Evolutionary conservation across 202 grass and related monocot genomes (phyloP), one percentile per base, ranked within the genome.

Genomic region (Setaria italica): DNA sequence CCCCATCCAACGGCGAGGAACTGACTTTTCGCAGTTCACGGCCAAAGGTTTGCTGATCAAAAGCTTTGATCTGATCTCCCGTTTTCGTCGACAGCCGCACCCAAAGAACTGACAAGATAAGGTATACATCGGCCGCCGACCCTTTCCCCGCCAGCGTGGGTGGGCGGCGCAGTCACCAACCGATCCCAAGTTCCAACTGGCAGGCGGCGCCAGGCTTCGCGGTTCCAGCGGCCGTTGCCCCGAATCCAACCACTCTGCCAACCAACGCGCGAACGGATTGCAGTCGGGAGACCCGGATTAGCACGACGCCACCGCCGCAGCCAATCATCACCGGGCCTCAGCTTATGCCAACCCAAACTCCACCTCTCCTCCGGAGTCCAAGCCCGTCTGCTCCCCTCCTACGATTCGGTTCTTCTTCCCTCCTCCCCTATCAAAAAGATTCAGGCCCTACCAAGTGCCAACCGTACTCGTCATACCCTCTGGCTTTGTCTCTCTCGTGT

Each of bases 271-370:
- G 84, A 76, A n/a, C 14, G 29, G 46, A 82, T 82, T 53, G 25
- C 78, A 56, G 20, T 2, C 8, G 45, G 64, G 42, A 19, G 66
- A 45, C 60, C 68, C 74, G 35, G 84, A 17, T 83, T 56, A 51
- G 74, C 74, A 90, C 84, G 84, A 79, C 84, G 80, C 74, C 77
- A 83, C 84, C 75, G 63, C 79, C 62, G 66, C 82, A 35, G 19
- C 68, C 74, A 79, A 84, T 80, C 75, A 39, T 84, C 25, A 29
- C 21, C 33, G 35, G 48, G 57, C 66, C 20, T 49, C 39, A 80
- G 68, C 79, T 74, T 74, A 54, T 51, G 84, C 84, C 50, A n/a
- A 35, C 66, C 62, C 25, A 30, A 84, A 71, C 68, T 84, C 76
- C 67, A 76, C 69, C 67, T 29, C 32, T 63, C 85, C 65, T 25